These are phyloP conservation scores for Sphaerulina populicola DNA, from an alignment of 2,329 filamentous ascomycete species.

Conservation along the genomic window DNA sequence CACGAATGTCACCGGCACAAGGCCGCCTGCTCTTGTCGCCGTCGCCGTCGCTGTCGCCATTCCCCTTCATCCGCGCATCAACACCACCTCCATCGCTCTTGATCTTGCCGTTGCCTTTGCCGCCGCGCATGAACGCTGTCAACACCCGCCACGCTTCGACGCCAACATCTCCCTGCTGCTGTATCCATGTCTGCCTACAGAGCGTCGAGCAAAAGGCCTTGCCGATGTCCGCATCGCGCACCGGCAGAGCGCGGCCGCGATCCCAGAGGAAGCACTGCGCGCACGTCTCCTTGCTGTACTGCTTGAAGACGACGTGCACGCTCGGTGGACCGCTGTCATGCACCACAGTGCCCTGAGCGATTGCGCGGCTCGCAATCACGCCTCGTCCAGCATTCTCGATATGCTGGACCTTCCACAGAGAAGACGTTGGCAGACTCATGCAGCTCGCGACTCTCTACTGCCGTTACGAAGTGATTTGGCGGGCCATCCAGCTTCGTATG, in stretches of 20 bases:
- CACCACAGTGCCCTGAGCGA: slow-evolving; percentile 33
- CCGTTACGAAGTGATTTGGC: neutral
- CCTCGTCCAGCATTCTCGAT: slow-evolving; percentile 40
- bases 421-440: slow-evolving; percentile 8
- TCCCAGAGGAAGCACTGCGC: slow-evolving; percentile 42
- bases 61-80: slow-evolving; percentile 3
- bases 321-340: slow-evolving; percentile 34
- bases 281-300: slow-evolving; percentile 44
- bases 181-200: slow-evolving; percentile 35
- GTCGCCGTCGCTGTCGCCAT: too few relatives aligned
- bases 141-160: slow-evolving; percentile 26
- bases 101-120: slow-evolving; percentile 11
- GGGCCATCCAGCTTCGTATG: too few relatives aligned
- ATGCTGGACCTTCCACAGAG: slow-evolving; percentile 34
- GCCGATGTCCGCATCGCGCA: slow-evolving; percentile 34
- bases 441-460: neutral
- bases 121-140: slow-evolving; percentile 17
- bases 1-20: slow-evolving; percentile 16
- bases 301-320: slow-evolving; percentile 37
- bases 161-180: slow-evolving; percentile 25
- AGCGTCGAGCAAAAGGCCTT: slow-evolving; percentile 38
- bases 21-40: slow-evolving; percentile 8
- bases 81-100: neutral
- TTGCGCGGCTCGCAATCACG: slow-evolving; percentile 35
- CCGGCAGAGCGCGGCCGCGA: slow-evolving; percentile 35